Evolutionary conservation across 768 basidiomycete species (phyloP), one percentile per base, ranked within the genome.

Genomic region (Tulasnella sp.): DNA sequence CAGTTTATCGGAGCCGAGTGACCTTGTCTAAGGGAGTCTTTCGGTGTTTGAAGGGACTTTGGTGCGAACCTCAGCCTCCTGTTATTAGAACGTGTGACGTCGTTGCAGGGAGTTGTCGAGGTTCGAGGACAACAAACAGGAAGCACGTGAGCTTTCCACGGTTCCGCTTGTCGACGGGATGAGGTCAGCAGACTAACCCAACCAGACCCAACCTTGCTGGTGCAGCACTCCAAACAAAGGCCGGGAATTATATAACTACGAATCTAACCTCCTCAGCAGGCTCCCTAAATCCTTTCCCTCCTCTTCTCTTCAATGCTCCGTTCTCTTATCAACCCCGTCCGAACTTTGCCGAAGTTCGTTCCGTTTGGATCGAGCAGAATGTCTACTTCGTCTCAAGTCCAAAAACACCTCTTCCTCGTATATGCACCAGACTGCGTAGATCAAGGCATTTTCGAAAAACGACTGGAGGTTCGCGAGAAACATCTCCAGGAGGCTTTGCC

Each of bases 351-450:
- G 13, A 67, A 11, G 32, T 13, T 11, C 10, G 29, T 16, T 67
- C 61, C 61, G 2, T 67, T 35, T 13, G 29, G 7, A 67, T 29
- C 32, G 23, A 26, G 6, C 32, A 26, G 32, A 35, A 67, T 67
- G 29, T 67, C 61, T 2, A 67, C 61, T 32, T 26, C 26, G 26
- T 26, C 61, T 10, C 15, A 18, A 16, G 61, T 10, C 18, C 29
- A 42, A 32, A 80, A 80, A 42, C 74, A 81, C 29, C 23, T 57
- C 23, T 90, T 90, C 82, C 80, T 91, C 75, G 88, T 93, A 40
- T 92, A 89, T 80, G 90, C 91, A 1, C 91, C 91, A 2, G 92
- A 93, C 82, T 88, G 86, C 81, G 88, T 88, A 16, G 89, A 91
- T 75, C 85, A 86, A 73, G 91, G 87, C 3, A 88, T 89, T 3